Conservation (phyloP, 2,329 filamentous ascomycete genomes). For the Fusarium staphyleae region DNA sequence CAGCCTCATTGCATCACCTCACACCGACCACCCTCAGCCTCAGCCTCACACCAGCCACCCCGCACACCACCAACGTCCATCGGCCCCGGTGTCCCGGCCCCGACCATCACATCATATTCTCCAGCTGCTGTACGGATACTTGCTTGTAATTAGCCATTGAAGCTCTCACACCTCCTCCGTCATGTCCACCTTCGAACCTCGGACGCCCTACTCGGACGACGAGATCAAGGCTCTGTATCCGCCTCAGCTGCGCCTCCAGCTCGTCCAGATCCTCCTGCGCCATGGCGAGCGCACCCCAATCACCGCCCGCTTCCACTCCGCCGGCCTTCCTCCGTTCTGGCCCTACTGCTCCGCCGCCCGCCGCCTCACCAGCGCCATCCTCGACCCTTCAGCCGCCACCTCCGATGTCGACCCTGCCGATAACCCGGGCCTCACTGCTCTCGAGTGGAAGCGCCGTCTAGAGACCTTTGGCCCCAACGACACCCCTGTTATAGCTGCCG, state of each 20-base stretch:
- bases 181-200: constrained; percentile 82
- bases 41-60: constrained; percentile 5
- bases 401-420: constrained; percentile 38
- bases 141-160: background rate
- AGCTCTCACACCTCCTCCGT: constrained; percentile 1
- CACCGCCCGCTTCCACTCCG: constrained; percentile 85
- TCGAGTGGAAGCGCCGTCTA: constrained; percentile 74
- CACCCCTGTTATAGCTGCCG: constrained; percentile 72
- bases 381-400: constrained; percentile 50
- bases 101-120: constrained; percentile 3
- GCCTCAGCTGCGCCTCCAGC: constrained; percentile 76
- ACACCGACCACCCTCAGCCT: background rate
- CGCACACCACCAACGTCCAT: background rate
- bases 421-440: constrained; percentile 49
- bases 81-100: constrained; percentile 24
- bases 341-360: constrained; percentile 85
- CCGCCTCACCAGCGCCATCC: constrained; percentile 66
- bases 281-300: constrained; percentile 87
- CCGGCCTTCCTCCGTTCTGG: constrained; percentile 75
- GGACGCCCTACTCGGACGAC: constrained; percentile 77
- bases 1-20: background rate
- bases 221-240: constrained; percentile 88
- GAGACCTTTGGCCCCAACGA: constrained; percentile 81
- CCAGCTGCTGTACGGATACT: too few relatives aligned
- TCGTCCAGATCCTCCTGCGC: constrained; percentile 86